These are phyloP conservation scores for Cercospora canescens DNA, from an alignment of 2,329 filamentous ascomycete genomes.

Conservation along the genomic window DNA sequence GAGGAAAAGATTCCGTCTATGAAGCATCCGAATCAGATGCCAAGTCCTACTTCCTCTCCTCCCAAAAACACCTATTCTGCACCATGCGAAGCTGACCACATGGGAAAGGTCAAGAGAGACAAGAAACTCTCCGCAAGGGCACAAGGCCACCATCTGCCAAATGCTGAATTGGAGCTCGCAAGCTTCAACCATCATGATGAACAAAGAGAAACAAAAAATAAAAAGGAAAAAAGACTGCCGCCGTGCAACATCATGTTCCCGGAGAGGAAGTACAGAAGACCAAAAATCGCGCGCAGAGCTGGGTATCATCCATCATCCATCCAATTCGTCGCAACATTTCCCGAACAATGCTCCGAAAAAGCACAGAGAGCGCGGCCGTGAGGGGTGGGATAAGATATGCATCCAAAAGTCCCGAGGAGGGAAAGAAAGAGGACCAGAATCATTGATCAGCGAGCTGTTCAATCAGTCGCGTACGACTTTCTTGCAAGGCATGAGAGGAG, in stretches of 20 bases:
- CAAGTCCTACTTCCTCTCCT: too few species aligned
- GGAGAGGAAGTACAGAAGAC: too few species aligned
- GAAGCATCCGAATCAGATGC: too few species aligned
- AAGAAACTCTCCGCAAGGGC: background rate
- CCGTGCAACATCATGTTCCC: background rate
- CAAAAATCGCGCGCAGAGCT: slow-evolving; percentile 7
- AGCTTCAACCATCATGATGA: too few species aligned
- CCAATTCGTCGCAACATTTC: slow-evolving; percentile 3
- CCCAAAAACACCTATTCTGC: too few species aligned
- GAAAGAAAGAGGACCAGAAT: background rate
- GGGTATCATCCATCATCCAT: slow-evolving; percentile 26
- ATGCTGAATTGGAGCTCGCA: background rate
- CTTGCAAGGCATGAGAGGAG: slow-evolving; percentile 12
- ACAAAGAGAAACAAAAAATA: too few species aligned
- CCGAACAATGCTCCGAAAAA: slow-evolving; percentile 13
- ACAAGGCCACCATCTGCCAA: background rate
- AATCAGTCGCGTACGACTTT: slow-evolving; percentile 12
- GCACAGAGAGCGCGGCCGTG: slow-evolving; percentile 2
- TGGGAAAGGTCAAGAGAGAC: background rate
- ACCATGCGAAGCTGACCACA: too few species aligned
- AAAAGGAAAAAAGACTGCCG: too few species aligned
- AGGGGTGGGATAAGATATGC: slow-evolving; percentile 15
- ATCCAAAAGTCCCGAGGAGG: background rate
- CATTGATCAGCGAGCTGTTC: slow-evolving; percentile 12
- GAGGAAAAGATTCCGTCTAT: too few species aligned